phyloP scores from a whole-genome alignment of 2,329 filamentous ascomycete genomes.

The Fusarium guadeloupense region DNA sequence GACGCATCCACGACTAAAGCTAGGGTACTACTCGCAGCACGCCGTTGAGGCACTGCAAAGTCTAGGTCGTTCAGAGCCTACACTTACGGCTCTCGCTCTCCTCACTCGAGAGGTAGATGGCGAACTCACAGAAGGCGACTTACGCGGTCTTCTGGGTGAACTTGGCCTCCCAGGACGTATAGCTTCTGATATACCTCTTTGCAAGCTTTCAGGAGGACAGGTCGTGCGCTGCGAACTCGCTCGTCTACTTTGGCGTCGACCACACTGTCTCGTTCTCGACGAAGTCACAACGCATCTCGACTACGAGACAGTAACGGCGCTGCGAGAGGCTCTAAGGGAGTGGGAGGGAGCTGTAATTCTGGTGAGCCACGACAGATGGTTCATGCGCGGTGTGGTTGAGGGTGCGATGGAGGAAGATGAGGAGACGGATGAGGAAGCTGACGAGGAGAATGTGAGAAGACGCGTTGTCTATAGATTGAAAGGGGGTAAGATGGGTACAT shows the following conservation, averaged over 20 bases:
- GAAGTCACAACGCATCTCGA: slow-evolving; percentile 89
- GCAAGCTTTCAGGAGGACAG: slow-evolving; percentile 82
- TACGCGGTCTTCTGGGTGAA: slow-evolving; percentile 71
- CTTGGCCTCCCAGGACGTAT: slow-evolving; percentile 76
- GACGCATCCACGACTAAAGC: slow-evolving; percentile 72
- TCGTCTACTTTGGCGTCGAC: slow-evolving; percentile 71
- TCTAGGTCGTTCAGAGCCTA: slow-evolving; percentile 58
- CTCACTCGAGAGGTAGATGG: slow-evolving; percentile 64
- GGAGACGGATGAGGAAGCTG: slow-evolving; percentile 49
- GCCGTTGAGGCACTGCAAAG: slow-evolving; percentile 74
- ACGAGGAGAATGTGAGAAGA: slow-evolving; percentile 58
- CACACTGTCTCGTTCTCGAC: slow-evolving; percentile 79
- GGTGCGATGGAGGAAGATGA: slow-evolving; percentile 50
- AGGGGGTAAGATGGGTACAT: slow-evolving; percentile 62
- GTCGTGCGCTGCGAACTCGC: slow-evolving; percentile 73
- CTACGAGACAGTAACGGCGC: slow-evolving; percentile 78
- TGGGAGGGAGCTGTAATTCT: slow-evolving; percentile 81
- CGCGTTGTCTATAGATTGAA: slow-evolving; percentile 69
- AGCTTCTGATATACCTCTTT: slow-evolving; percentile 77
- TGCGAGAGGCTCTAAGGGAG: slow-evolving; percentile 70
- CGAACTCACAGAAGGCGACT: slow-evolving; percentile 70
- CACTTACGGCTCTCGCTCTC: slow-evolving; percentile 71
- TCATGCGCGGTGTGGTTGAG: slow-evolving; percentile 74
- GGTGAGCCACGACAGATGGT: slow-evolving; percentile 85
- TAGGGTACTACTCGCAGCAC: slow-evolving; percentile 84